These are phyloP conservation scores for Alternaria rosae DNA, from an alignment of 2,329 filamentous ascomycete species.

Conservation along the genomic window DNA sequence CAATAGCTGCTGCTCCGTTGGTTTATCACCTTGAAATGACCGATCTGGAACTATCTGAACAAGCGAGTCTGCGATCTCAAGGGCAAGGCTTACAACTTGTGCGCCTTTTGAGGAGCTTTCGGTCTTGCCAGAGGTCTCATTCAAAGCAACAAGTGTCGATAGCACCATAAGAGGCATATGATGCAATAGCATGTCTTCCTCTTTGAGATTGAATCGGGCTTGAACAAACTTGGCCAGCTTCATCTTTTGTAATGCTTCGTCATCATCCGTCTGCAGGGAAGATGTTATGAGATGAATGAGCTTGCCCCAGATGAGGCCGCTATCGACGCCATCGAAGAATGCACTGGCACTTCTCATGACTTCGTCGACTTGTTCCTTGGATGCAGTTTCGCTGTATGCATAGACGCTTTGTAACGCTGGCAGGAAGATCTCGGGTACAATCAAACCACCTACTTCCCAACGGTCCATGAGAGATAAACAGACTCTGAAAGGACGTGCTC, in stretches of 20 bases:
- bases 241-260: constrained; percentile 67
- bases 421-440: constrained; percentile 88
- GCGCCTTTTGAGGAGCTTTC: constrained; percentile 11
- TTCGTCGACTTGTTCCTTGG: constrained; percentile 79
- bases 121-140: constrained; percentile 35
- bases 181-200: constrained; percentile 92
- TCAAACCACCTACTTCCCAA: constrained; percentile 92
- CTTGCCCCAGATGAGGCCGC: constrained; percentile 88
- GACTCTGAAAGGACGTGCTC: constrained; percentile 86
- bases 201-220: constrained; percentile 86
- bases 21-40: constrained; percentile 29
- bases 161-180: constrained; percentile 81
- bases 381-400: constrained; percentile 71
- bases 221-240: constrained; percentile 82
- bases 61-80: constrained; percentile 49
- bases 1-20: constrained; percentile 14
- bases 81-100: constrained; percentile 34
- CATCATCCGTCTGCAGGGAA: constrained; percentile 57
- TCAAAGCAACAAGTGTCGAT: constrained; percentile 63
- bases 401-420: constrained; percentile 83
- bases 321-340: constrained; percentile 98
- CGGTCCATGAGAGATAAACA: constrained; percentile 97
- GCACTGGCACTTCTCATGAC: constrained; percentile 91
- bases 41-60: constrained; percentile 49
- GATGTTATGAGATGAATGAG: constrained; percentile 71